Evolutionary conservation across 164 flowering plant genomes (phyloP), one percentile per base, ranked within the genome.

Genomic region (Warburgia ugandensis): DNA sequence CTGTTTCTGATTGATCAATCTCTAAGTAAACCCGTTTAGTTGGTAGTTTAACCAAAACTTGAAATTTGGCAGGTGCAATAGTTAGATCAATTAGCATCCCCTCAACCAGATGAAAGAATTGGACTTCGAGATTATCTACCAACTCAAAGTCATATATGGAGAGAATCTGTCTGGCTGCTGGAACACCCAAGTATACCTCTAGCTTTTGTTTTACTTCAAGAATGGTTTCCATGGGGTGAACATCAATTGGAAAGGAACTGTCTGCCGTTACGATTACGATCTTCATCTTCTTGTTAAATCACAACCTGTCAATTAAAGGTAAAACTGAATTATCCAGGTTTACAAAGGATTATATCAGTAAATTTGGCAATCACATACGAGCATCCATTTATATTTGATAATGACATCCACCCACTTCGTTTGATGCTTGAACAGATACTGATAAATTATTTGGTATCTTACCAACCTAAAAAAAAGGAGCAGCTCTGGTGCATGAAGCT

Each of bases 61-160:
- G 72, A 22, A 80, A 67, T 29, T 70, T 80, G 20, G 16, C 4
- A 9, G 56, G 55, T 28, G 59, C 63, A 28, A 71, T 54, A 4
- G 65, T 55, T 61, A 84, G 77, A 63, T 76, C 58, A n/a, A 84
- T 73, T 63, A 39, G 73, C 4, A 84, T 73, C 5, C 88, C 86
- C 47, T 84, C 76, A 1, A 57, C 38, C 35, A 87, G 59, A 74
- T 73, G 0, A 84, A 86, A 36, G 80, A 84, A 46, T 83, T 68
- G 83, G 83, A 84, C 62, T 70, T 84, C 94, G 3, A 88, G 76
- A 17, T 85, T 91, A 58, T 84, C 89, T 3, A 84, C 16, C 7
- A 88, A 44, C 38, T 84, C 96, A 62, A 73, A 75, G 13, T 76
- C 85, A 3, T 31, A 71, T 0, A 83, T 68, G 3, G 73, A 13